Base-by-base conservation (phyloP, 192 early-diverging fungal genomes). In the Coemansia brasiliensis region DNA sequence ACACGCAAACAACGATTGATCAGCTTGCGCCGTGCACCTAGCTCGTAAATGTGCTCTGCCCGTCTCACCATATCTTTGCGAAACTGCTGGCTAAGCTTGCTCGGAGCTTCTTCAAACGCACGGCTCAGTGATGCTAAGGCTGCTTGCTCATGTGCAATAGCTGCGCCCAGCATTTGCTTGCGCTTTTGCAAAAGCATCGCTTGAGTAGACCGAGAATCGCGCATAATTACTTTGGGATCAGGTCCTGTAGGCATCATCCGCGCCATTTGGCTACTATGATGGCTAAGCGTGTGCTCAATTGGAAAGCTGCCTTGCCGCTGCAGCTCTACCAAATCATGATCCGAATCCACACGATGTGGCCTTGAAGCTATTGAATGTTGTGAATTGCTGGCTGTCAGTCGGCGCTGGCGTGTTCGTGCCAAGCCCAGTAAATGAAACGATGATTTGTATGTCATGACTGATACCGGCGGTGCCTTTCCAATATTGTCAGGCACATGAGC, bases 41-140 rank as follows among this genome's bases (percentile, higher is more conserved):
- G 74, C 65, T 78, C 74, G 42, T 78, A 78, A 26, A 78, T 78
- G 38, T 78, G 74, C 61, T 78, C 74, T 15, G 69, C 74, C 7
- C 61, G 69, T 5, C 65, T 50, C 29, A 78, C 22, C 74, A 78
- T 78, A 22, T 65, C 61, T 13, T 32, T 46, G 12, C 74, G 74
- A 35, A 61, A 78, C 12, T 51, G 50, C 50, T 78, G 69, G 42
- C 59, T 67, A 53, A 65, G 53, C 38, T 57, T 42, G 39, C 55
- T 67, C 11, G 69, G 41, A 2, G 74, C 74, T 20, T 53, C 69
- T 58, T 78, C 74, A 58, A 78, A 78, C 52, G 71, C 69, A 13
- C 53, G 57, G 25, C 74, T 78, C 20, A 78, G 52, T n/a, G 52
- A 13, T 18, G 58, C 74, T 43, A 78, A 54, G 22, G 59, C 55